Conservation (phyloP, 78 protist species). For the Dictyostelium purpureum region DNA sequence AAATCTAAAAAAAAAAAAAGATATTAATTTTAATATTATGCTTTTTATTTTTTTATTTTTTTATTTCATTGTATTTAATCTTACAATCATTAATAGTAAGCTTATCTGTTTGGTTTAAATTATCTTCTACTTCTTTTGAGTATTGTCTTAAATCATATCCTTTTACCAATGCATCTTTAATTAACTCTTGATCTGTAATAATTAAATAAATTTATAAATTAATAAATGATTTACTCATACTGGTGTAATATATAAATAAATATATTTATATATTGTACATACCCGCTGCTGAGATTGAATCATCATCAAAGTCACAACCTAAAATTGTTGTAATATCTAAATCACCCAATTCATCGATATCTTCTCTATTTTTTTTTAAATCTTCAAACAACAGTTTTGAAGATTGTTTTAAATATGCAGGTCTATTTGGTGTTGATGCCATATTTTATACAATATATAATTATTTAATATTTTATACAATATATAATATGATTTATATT, state of each 20-base stretch:
- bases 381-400: not conserved
- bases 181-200: slow-evolving; percentile 20
- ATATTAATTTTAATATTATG: not conserved
- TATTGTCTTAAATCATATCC: slow-evolving; percentile 45
- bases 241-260: not conserved
- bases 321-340: slow-evolving; percentile 39
- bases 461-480: no score
- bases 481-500: no score
- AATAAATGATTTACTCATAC: not conserved
- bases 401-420: slow-evolving; percentile 28
- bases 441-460: no score
- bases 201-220: not conserved
- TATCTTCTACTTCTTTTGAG: slow-evolving; percentile 29
- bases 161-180: slow-evolving; percentile 50
- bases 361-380: slow-evolving; percentile 15
- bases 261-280: not conserved
- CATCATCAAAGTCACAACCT: slow-evolving; percentile 50
- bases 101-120: slow-evolving; percentile 38
- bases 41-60: not conserved
- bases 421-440: not conserved
- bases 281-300: slow-evolving; percentile 31
- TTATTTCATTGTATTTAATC: not conserved
- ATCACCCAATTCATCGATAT: slow-evolving; percentile 25
- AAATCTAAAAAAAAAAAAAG: slow-evolving; percentile 3
- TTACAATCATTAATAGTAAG: slow-evolving; percentile 49